Conservation (phyloP, 352 stramenopile genomes). For the Phytophthora megakarya region DNA sequence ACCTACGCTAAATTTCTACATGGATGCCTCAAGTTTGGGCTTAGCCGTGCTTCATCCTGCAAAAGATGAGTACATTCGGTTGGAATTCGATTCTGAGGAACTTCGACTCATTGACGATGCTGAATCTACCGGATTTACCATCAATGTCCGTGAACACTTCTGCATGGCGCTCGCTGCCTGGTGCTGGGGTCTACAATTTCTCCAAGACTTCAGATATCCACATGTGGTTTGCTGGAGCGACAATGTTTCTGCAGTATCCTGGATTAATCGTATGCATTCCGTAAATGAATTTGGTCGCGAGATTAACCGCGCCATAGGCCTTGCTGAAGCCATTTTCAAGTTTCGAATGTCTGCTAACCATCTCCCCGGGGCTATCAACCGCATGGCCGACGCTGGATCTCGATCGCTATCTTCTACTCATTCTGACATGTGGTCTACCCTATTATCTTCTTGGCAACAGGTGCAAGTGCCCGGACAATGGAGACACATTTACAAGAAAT, state of each 20-base stretch:
- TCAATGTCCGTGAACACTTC: not conserved
- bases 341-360: not conserved
- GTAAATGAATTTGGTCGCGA: not conserved
- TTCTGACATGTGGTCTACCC: slow-evolving; percentile 2
- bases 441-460: too few species aligned
- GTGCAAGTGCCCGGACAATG: not conserved
- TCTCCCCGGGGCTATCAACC: not conserved
- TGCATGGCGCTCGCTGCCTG: slow-evolving; percentile 1
- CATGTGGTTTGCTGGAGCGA: slow-evolving; percentile 4
- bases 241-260: not conserved
- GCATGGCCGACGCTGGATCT: not conserved
- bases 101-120: not conserved
- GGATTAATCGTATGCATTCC: not conserved
- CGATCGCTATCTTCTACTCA: not conserved
- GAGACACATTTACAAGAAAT: slow-evolving; percentile 19
- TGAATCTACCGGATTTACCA: not conserved
- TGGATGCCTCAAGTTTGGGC: not conserved
- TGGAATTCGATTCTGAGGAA: not conserved
- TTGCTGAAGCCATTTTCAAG: not conserved
- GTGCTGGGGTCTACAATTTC: not conserved
- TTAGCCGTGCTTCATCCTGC: slow-evolving; percentile 6
- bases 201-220: not conserved
- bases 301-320: not conserved
- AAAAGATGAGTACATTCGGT: not conserved
- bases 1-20: slow-evolving; percentile 14